phyloP scores from a whole-genome alignment of 2,329 filamentous ascomycete species.

The Chlorencoelia australis region DNA sequence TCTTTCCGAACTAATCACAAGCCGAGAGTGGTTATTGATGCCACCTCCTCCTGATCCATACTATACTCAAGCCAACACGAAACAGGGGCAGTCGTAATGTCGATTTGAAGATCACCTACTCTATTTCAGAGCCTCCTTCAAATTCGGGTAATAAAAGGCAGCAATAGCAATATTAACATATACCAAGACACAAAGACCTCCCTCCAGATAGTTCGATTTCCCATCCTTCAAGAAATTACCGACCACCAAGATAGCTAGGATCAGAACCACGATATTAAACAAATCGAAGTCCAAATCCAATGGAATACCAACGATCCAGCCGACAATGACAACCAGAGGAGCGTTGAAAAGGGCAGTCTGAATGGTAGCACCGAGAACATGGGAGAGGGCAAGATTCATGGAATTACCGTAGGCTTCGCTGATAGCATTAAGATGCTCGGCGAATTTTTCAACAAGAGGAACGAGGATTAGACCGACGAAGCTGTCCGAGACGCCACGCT shows the following conservation, averaged over 20 bases:
- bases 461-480: slow-evolving; percentile 67
- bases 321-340: slow-evolving; percentile 71
- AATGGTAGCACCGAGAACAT: slow-evolving; percentile 57
- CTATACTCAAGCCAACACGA: too few species aligned
- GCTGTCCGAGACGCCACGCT: slow-evolving; percentile 41
- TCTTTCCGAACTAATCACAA: too few species aligned
- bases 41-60: too few species aligned
- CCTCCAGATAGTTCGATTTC: slow-evolving; percentile 86
- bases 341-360: slow-evolving; percentile 86
- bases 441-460: slow-evolving; percentile 75
- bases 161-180: slow-evolving; percentile 51
- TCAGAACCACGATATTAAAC: slow-evolving; percentile 70
- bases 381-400: slow-evolving; percentile 35
- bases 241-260: slow-evolving; percentile 77
- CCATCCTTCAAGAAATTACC: slow-evolving; percentile 81
- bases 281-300: slow-evolving; percentile 81
- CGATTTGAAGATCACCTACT: too few species aligned
- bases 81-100: too few species aligned
- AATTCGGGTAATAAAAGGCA: slow-evolving; percentile 46
- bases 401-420: slow-evolving; percentile 78
- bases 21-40: too few species aligned
- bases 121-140: too few species aligned
- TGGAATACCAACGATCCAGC: slow-evolving; percentile 60
- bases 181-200: slow-evolving; percentile 63
- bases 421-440: slow-evolving; percentile 74